phyloP scores from a whole-genome alignment of 148 eudicot genomes.

The Selenicereus undatus region DNA sequence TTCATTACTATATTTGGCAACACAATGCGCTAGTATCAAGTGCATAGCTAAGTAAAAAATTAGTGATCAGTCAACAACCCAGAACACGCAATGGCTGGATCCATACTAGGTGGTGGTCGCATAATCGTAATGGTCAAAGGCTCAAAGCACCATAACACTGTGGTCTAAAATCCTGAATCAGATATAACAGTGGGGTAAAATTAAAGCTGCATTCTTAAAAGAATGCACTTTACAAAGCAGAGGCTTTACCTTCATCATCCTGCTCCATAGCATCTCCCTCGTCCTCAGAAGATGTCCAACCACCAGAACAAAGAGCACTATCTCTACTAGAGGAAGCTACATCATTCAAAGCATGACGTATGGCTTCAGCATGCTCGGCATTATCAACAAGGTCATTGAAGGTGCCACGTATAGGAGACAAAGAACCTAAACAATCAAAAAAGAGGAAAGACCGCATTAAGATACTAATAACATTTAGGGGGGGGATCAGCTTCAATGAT shows the following conservation, averaged over 20 bases:
- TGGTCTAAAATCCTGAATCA: not conserved
- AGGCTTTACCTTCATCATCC: constrained; percentile 61
- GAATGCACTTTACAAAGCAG: not conserved
- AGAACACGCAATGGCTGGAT: too few relatives aligned
- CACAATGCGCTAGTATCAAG: too few relatives aligned
- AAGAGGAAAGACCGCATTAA: not conserved
- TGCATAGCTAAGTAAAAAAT: too few relatives aligned
- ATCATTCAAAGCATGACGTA: constrained; percentile 66
- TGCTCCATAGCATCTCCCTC: constrained; percentile 75
- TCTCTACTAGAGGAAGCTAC: constrained; percentile 66
- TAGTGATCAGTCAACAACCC: too few relatives aligned
- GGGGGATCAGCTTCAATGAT: not conserved
- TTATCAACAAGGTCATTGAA: constrained; percentile 55
- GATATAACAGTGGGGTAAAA: not conserved
- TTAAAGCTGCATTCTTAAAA: not conserved
- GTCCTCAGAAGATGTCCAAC: constrained; percentile 91
- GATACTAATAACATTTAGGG: not conserved
- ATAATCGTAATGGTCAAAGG: too few relatives aligned
- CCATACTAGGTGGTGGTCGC: too few relatives aligned
- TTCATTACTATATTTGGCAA: too few relatives aligned
- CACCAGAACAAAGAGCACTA: constrained; percentile 30
- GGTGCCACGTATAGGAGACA: constrained; percentile 63
- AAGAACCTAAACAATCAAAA: constrained; percentile 46
- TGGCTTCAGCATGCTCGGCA: constrained; percentile 62
- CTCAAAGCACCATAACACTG: not conserved